A percentile compares a stretch with the other conserved stretches of the same genome.
Conservation (phyloP, 306 rosid genomes). For the Dryas alaskensis region DNA sequence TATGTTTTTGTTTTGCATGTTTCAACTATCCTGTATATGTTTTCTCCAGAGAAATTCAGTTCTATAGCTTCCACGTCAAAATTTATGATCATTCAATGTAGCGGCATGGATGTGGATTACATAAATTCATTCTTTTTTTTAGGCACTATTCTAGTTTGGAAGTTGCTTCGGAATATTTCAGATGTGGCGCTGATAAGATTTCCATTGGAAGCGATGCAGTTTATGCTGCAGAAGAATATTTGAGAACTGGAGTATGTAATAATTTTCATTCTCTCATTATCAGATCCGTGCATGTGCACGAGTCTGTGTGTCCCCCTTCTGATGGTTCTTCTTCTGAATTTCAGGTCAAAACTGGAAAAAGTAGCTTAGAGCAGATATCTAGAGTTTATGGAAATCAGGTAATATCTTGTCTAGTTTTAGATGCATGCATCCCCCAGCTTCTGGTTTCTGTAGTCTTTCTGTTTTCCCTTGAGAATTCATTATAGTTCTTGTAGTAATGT, state of each 20-base stretch:
- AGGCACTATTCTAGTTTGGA: slow-evolving; percentile 96
- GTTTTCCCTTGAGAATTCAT: not conserved
- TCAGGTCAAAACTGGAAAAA: slow-evolving; percentile 81
- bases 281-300: slow-evolving; percentile 8
- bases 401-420: slow-evolving; percentile 13
- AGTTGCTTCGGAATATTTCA: slow-evolving; percentile 96
- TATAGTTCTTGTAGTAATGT: not conserved
- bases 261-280: slow-evolving; percentile 14
- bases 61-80: slow-evolving; percentile 5
- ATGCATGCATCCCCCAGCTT: slow-evolving; percentile 5
- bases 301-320: slow-evolving; percentile 25
- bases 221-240: slow-evolving; percentile 90
- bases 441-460: not conserved
- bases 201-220: slow-evolving; percentile 98
- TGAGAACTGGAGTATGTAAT: slow-evolving; percentile 75
- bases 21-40: slow-evolving; percentile 6
- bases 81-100: not conserved
- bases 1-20: slow-evolving; percentile 11
- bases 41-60: not conserved
- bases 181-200: slow-evolving; percentile 98
- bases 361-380: slow-evolving; percentile 93
- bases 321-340: slow-evolving; percentile 23
- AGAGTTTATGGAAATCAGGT: slow-evolving; percentile 98
- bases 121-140: slow-evolving; percentile 10
- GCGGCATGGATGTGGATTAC: not conserved